Conservation (phyloP, 1,284 basidiomycete species). For the Schizophyllum commune region DNA sequence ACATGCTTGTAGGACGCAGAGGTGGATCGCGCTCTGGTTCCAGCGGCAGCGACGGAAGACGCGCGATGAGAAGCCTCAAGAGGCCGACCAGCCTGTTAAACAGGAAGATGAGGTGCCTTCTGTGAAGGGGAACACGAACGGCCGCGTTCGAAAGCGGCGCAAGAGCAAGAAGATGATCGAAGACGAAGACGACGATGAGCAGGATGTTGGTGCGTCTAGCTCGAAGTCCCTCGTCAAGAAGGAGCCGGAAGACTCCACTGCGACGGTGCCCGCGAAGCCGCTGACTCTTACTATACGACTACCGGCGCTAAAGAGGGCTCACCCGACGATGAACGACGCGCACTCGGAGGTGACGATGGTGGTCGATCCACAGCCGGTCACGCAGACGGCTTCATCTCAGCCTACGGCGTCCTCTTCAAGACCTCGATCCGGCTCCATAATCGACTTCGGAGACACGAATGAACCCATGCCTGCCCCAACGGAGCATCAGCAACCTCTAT, state of each 20-base stretch:
- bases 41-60: neutral
- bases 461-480: neutral
- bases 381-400: neutral
- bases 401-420: neutral
- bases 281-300: neutral
- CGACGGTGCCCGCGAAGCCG: neutral
- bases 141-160: neutral
- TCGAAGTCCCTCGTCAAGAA: neutral
- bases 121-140: neutral
- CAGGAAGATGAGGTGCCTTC: neutral
- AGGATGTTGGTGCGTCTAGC: neutral
- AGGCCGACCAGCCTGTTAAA: neutral
- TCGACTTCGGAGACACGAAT: neutral
- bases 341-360: neutral
- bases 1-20: neutral
- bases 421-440: neutral
- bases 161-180: neutral
- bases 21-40: neutral
- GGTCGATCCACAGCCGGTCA: neutral
- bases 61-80: neutral
- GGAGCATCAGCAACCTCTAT: neutral
- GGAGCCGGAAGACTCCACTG: neutral
- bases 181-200: neutral
- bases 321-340: neutral
- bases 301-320: neutral